phyloP scores from a whole-genome alignment of 2,329 filamentous ascomycete species.

The Penicillium aurantiogriseum region DNA sequence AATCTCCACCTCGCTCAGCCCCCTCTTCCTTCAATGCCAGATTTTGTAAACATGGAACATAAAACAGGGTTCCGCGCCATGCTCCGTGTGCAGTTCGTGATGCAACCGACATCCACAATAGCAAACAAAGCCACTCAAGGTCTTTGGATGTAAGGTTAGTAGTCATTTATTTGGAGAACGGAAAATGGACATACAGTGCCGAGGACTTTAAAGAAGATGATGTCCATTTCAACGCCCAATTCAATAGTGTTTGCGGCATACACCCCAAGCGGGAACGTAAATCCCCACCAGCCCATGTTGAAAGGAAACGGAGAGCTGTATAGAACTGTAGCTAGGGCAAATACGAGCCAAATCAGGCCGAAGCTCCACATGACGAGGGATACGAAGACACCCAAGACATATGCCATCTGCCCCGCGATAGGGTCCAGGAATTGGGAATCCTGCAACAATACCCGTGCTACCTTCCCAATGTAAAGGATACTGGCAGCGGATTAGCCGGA shows the following conservation, averaged over 20 bases:
- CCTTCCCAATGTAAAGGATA: conserved; percentile 52
- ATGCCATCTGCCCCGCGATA: conserved; percentile 54
- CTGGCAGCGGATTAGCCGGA: conserved; percentile 32
- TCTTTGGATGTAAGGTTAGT: conserved; percentile 19
- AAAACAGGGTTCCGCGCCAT: conserved; percentile 48
- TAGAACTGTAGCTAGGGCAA: conserved; percentile 49
- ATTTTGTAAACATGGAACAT: conserved; percentile 50
- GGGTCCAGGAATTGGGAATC: conserved; percentile 37
- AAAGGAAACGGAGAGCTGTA: conserved; percentile 49
- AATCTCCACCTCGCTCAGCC: conserved; percentile 2
- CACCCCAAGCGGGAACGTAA: conserved; percentile 57
- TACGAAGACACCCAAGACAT: conserved; percentile 56
- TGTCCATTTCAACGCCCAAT: conserved; percentile 50
- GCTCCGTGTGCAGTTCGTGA: conserved; percentile 46
- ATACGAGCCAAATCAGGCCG: conserved; percentile 55
- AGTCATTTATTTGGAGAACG: too few species aligned
- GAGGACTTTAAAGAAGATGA: conserved; percentile 53
- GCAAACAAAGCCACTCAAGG: conserved; percentile 48
- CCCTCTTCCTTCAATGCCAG: conserved; percentile 25
- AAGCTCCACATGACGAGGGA: conserved; percentile 59
- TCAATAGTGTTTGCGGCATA: conserved; percentile 41
- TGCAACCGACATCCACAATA: conserved; percentile 54
- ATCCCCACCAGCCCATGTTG: conserved; percentile 62
- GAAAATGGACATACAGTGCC: conserved; percentile 43
- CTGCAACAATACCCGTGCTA: conserved; percentile 45